A percentile compares a stretch with the other conserved stretches of the same genome.
phyloP scores from a whole-genome alignment of 2,329 filamentous ascomycete species.

The Fusarium aywerte region DNA sequence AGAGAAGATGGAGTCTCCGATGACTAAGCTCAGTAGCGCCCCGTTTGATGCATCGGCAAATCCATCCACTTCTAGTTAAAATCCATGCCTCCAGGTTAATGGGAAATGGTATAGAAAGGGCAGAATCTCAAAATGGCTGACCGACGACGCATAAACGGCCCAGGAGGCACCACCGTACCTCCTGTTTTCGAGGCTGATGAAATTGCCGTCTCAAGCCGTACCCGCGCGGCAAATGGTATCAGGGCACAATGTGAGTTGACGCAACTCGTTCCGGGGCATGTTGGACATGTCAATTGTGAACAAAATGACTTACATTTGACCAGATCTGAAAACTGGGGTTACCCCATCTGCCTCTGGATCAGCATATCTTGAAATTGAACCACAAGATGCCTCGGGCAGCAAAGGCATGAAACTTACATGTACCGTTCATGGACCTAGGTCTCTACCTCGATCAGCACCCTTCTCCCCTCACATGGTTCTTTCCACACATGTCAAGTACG shows the following conservation, averaged over 20 bases:
- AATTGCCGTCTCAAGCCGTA: slow-evolving; percentile 58
- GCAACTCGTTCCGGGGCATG: not conserved
- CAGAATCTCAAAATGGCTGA: slow-evolving; percentile 71
- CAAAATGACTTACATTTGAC: slow-evolving; percentile 25
- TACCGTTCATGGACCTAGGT: slow-evolving; percentile 91
- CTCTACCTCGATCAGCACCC: slow-evolving; percentile 86
- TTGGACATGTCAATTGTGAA: slow-evolving; percentile 2
- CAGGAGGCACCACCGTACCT: slow-evolving; percentile 77
- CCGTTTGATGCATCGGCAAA: slow-evolving; percentile 32
- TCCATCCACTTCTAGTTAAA: slow-evolving; percentile 27
- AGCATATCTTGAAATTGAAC: slow-evolving; percentile 80
- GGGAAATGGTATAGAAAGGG: slow-evolving; percentile 2
- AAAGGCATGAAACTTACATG: slow-evolving; percentile 90
- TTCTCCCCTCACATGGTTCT: slow-evolving; percentile 94
- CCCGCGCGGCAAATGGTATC: slow-evolving; percentile 74
- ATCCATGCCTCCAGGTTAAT: slow-evolving; percentile 29
- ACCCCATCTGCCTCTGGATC: slow-evolving; percentile 94
- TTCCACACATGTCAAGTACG: slow-evolving; percentile 94
- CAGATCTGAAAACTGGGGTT: slow-evolving; percentile 90
- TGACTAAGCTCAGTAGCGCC: slow-evolving; percentile 37
- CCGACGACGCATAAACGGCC: slow-evolving; percentile 89
- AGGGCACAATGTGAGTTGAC: slow-evolving; percentile 82
- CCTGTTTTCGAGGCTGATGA: slow-evolving; percentile 73
- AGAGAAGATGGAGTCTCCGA: slow-evolving; percentile 23
- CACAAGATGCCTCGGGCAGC: slow-evolving; percentile 58